Evolutionary conservation across 2,329 filamentous ascomycete species (phyloP), one percentile per base, ranked within the genome.

Genomic region (Alternaria consortialis): DNA sequence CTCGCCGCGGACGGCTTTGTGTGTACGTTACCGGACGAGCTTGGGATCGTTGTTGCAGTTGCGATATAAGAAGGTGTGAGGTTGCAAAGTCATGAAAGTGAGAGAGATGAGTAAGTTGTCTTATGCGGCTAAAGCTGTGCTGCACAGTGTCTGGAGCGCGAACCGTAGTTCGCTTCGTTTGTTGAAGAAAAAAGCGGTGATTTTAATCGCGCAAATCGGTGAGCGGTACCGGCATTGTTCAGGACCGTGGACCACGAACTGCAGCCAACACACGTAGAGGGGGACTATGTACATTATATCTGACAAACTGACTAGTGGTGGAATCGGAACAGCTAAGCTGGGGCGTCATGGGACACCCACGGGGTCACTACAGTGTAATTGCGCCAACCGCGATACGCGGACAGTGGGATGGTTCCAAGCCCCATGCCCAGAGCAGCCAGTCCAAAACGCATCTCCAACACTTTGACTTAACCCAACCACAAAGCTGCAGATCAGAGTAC

Each of bases 341-440:
- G 32, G 46, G 32, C 25, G 40, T 42, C 51, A 50, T 55, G 43
- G 53, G 47, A 46, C 56, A 12, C 43, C 36, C 43, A 37, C 9
- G 32, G 57, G n/a, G 44, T 25, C 32, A 34, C 37, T 44, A 34
- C 25, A 43, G 48, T 17, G 29, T 43, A 34, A 51, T 48, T 61
- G 58, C 56, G 56, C 62, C 56, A 54, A 48, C 62, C 53, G 52
- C 52, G 43, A 36, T 64, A 62, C 56, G 62, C 56, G 53, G 48
- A 15, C 23, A 42, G 44, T 53, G 52, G 29, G 39, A 56, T 43
- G 23, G 39, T 57, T 52, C 56, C 56, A 62, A 63, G 60, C 34
- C 47, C 23, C 31, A 31, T 46, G 63, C 63, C 63, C 50, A 65
- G 63, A 32, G 48, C 17, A 51, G 20, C 55, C 46, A 43, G 44